Percentiles rank a stretch among this genome's conserved stretches.
These are phyloP conservation scores for Glomus cerebriforme DNA, from an alignment of 192 early-diverging fungal genomes.

Conservation along the genomic window DNA sequence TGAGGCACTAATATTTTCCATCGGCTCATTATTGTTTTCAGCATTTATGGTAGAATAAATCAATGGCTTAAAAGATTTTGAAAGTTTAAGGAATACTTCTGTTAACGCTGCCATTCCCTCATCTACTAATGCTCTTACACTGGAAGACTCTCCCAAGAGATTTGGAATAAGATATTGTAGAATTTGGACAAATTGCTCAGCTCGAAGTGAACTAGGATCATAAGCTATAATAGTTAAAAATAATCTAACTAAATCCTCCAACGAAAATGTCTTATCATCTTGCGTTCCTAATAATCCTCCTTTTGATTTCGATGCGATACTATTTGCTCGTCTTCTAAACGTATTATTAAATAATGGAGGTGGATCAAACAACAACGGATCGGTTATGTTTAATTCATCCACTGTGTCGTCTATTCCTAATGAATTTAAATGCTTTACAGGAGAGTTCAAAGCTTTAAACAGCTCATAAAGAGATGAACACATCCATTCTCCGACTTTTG, in stretches of 20 bases:
- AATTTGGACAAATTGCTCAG: constrained; percentile 59
- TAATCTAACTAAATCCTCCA: constrained; percentile 56
- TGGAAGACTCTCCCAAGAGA: constrained; percentile 36
- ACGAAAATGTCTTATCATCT: constrained; percentile 42
- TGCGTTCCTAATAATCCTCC: constrained; percentile 21
- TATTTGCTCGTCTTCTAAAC: constrained; percentile 33
- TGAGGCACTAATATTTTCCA: background rate
- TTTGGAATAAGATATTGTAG: constrained; percentile 41
- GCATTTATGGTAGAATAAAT: background rate
- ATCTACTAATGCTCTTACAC: constrained; percentile 34
- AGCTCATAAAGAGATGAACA: constrained; percentile 44
- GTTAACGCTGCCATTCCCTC: constrained; percentile 52
- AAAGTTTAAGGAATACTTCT: constrained; percentile 53
- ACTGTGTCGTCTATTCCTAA: constrained; percentile 33
- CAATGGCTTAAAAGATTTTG: constrained; percentile 47
- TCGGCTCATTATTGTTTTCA: background rate
- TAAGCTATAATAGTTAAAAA: constrained; percentile 61
- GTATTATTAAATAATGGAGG: constrained; percentile 18
- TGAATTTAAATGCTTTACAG: constrained; percentile 30
- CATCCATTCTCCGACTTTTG: constrained; percentile 44
- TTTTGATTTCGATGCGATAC: background rate
- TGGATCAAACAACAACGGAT: background rate
- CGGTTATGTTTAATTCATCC: background rate
- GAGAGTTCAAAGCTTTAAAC: constrained; percentile 49
- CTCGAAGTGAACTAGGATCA: constrained; percentile 55